phyloP scores from a whole-genome alignment of 2,329 filamentous ascomycete species.

The Fusarium denticulatum region DNA sequence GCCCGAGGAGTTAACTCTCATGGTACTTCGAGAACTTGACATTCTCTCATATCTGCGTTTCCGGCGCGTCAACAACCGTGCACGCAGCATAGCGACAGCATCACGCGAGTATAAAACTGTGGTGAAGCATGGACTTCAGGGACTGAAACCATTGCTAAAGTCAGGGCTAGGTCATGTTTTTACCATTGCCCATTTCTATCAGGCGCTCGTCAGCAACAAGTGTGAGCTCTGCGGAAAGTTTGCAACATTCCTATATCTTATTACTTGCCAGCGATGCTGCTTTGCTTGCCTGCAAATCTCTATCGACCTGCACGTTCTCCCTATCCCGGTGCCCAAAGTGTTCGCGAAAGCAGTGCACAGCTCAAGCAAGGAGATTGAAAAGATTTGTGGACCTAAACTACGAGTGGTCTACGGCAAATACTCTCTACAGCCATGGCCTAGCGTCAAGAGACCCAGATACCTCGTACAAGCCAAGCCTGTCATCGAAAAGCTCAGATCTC shows the following conservation, averaged over 20 bases:
- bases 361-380: background rate
- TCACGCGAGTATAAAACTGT: background rate
- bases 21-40: conserved; percentile 7
- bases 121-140: background rate
- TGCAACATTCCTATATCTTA: conserved; percentile 5
- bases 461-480: background rate
- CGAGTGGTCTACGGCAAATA: conserved; percentile 12
- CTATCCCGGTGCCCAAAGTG: background rate
- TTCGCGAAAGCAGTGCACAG: background rate
- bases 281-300: conserved; percentile 22
- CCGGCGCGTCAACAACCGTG: background rate
- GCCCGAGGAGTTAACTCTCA: conserved; percentile 1
- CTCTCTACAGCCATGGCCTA: conserved; percentile 7
- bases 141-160: conserved; percentile 12
- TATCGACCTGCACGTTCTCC: background rate
- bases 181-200: background rate
- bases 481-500: background rate
- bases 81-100: background rate
- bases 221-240: conserved; percentile 11
- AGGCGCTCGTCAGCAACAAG: background rate
- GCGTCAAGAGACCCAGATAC: conserved; percentile 8
- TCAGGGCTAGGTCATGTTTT: background rate
- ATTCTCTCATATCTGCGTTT: conserved; percentile 14
- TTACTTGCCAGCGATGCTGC: conserved; percentile 9
- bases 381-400: background rate